phyloP scores from a whole-genome alignment of 1,284 basidiomycete species.

The Entoloma clypeatum region DNA sequence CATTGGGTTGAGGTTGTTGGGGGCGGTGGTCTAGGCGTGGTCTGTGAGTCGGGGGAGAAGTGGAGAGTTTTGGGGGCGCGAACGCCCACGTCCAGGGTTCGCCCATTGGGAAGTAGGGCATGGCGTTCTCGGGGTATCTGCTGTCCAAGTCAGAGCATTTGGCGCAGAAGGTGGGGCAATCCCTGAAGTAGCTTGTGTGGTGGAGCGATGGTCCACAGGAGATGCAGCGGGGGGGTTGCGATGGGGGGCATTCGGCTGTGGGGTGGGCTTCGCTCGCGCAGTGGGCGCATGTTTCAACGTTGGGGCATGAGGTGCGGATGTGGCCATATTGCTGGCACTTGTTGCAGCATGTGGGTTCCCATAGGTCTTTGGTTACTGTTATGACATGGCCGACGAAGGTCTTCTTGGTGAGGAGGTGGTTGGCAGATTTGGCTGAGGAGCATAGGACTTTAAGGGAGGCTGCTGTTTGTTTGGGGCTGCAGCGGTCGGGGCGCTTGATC shows the following conservation, averaged over 20 bases:
- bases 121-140: background rate
- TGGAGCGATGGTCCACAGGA: background rate
- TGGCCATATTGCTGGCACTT: background rate
- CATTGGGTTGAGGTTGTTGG: background rate
- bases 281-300: background rate
- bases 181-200: background rate
- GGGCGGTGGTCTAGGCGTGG: background rate
- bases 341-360: background rate
- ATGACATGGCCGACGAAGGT: background rate
- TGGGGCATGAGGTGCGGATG: background rate
- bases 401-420: background rate
- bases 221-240: background rate
- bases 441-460: background rate
- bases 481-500: background rate
- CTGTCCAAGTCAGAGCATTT: background rate
- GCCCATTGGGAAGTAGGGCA: slow-evolving; percentile 4
- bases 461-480: background rate
- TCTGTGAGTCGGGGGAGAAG: background rate
- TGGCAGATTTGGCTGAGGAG: background rate
- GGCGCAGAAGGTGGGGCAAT: slow-evolving; percentile 4
- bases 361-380: background rate
- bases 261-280: background rate
- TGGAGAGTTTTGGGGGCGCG: background rate
- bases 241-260: background rate
- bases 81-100: background rate